Evolutionary conservation across 2,329 filamentous ascomycete species (phyloP).

Genomic region (Sarocladium brachiariae): DNA sequence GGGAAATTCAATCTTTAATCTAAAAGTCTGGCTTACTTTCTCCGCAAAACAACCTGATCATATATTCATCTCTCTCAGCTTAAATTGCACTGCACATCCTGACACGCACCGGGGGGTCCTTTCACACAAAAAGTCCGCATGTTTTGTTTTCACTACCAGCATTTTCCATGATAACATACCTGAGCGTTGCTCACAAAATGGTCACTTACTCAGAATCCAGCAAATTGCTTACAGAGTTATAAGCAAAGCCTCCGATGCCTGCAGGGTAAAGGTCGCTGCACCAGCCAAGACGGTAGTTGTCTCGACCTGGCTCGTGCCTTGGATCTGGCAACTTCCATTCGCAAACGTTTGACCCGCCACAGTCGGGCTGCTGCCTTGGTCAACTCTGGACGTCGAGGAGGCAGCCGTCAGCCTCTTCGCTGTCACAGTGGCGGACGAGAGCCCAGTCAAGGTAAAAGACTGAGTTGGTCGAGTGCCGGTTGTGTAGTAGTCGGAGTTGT

Average conservation of each 20-base stretch:
- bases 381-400: conserved; percentile 14
- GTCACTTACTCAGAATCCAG: too few relatives aligned
- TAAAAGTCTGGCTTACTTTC: too few relatives aligned
- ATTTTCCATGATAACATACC: too few relatives aligned
- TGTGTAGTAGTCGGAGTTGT: conserved; percentile 38
- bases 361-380: conserved; percentile 14
- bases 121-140: too few relatives aligned
- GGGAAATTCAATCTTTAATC: too few relatives aligned
- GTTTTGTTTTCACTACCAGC: too few relatives aligned
- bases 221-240: conserved; percentile 11
- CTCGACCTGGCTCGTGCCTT: conserved; percentile 11
- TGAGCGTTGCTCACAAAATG: too few relatives aligned
- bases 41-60: too few relatives aligned
- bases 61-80: too few relatives aligned
- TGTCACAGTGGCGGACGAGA: conserved; percentile 26
- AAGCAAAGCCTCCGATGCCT: conserved; percentile 13
- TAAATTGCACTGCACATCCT: too few relatives aligned
- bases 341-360: conserved; percentile 15
- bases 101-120: too few relatives aligned
- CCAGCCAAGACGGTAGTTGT: conserved; percentile 9
- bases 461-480: conserved; percentile 23
- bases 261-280: conserved; percentile 11
- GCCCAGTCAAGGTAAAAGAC: conserved; percentile 34
- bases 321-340: conserved; percentile 14
- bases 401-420: conserved; percentile 29